phyloP scores from a whole-genome alignment of 176 grass and related monocot species.

The Lolium multiflorum region DNA sequence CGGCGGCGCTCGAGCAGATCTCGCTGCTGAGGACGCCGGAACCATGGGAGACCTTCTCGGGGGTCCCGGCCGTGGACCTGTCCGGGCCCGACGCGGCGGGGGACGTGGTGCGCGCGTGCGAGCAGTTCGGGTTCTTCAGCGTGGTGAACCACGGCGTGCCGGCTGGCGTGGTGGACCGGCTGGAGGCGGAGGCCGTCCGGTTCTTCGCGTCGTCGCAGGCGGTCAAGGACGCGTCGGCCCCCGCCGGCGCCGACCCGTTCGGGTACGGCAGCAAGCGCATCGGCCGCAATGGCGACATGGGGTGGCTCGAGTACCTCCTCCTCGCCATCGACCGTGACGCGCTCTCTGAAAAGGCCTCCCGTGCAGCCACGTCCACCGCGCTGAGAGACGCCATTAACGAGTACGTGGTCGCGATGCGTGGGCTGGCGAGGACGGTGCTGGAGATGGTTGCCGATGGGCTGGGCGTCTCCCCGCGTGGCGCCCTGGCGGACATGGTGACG shows the following conservation, averaged over 20 bases:
- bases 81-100: constrained; percentile 18
- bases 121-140: constrained; percentile 71
- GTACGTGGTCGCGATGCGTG: constrained; percentile 56
- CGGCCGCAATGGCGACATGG: constrained; percentile 74
- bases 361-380: not conserved
- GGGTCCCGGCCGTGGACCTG: constrained; percentile 62
- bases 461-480: constrained; percentile 48
- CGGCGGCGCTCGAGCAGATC: constrained; percentile 59
- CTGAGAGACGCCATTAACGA: constrained; percentile 58
- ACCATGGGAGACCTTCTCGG: not conserved
- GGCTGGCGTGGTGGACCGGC: constrained; percentile 23
- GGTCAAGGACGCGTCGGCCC: constrained; percentile 62
- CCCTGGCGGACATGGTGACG: constrained; percentile 47
- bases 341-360: not conserved
- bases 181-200: constrained; percentile 60
- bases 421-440: constrained; percentile 54
- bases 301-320: constrained; percentile 94
- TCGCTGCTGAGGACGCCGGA: constrained; percentile 49
- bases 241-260: constrained; percentile 48
- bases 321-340: constrained; percentile 49
- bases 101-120: constrained; percentile 61
- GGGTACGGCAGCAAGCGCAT: constrained; percentile 78
- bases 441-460: constrained; percentile 71
- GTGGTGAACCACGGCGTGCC: constrained; percentile 59
- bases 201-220: constrained; percentile 68